Evolutionary conservation across 2,329 filamentous ascomycete species (phyloP).

Genomic region (Apiospora kogelbergensis): DNA sequence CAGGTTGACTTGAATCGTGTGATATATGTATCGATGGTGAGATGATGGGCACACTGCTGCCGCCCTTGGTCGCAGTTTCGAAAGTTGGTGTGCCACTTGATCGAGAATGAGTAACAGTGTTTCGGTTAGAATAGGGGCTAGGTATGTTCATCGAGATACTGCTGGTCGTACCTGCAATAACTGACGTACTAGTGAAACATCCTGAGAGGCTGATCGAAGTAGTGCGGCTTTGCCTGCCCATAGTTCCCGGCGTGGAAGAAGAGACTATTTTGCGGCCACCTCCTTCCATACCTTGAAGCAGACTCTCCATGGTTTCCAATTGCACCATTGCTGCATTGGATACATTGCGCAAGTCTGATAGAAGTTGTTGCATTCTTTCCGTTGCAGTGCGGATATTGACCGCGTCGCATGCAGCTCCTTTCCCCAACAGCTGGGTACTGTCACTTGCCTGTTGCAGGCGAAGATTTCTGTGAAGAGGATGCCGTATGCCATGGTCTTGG

Average conservation of each 20-base stretch:
- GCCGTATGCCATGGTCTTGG: neutral
- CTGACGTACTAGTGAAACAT: neutral
- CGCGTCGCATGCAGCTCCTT: neutral
- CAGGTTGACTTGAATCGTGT: neutral
- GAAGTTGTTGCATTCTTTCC: neutral
- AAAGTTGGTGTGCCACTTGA: neutral
- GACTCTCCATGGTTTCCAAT: neutral
- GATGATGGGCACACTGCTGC: neutral
- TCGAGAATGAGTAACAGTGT: neutral
- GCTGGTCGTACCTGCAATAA: neutral
- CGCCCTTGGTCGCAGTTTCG: neutral
- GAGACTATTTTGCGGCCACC: too few relatives aligned
- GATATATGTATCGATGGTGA: neutral
- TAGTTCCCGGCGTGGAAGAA: neutral
- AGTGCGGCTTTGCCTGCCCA: neutral
- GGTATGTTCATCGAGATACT: neutral
- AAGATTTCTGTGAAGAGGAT: neutral
- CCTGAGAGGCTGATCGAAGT: neutral
- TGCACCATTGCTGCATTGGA: neutral
- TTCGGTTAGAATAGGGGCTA: neutral
- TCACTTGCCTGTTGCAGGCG: neutral
- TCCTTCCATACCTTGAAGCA: constrained; percentile 13
- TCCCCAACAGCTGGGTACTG: neutral
- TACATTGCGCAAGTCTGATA: neutral
- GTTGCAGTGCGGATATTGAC: neutral